These are phyloP conservation scores for Shiraia bambusicola DNA, from an alignment of 2,329 filamentous ascomycete genomes.

Conservation along the genomic window DNA sequence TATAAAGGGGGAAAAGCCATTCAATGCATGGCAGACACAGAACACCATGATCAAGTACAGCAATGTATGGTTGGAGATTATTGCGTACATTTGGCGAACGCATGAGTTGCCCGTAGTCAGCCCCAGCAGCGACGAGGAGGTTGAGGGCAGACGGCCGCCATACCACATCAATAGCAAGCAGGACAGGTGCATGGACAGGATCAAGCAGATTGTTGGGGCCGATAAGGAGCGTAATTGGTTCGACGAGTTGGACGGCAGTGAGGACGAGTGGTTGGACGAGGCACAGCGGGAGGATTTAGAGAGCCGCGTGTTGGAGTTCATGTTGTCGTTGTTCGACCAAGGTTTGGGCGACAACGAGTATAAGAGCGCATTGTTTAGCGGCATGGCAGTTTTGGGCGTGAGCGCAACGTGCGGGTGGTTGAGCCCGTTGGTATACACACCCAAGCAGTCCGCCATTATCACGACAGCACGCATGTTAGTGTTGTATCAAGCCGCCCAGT, in stretches of 20 bases:
- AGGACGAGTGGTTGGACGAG: not conserved
- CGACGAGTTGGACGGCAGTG: not conserved
- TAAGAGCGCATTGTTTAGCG: conserved; percentile 8
- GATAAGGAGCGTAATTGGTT: not conserved
- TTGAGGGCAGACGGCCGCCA: conserved; percentile 1
- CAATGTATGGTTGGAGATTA: conserved; percentile 4
- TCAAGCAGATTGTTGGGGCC: conserved; percentile 1
- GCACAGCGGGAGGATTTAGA: conserved; percentile 4
- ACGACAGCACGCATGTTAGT: conserved; percentile 7
- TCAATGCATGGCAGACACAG: conserved; percentile 2
- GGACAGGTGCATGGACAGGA: conserved; percentile 2
- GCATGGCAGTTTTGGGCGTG: conserved; percentile 8
- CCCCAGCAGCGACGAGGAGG: not conserved
- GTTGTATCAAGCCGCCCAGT: conserved; percentile 2
- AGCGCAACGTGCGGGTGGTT: conserved; percentile 3
- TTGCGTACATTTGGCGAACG: conserved; percentile 8
- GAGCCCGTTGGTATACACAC: conserved; percentile 8
- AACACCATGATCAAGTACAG: conserved; percentile 11
- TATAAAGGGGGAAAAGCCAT: conserved; percentile 3
- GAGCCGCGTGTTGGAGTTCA: conserved; percentile 4
- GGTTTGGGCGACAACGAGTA: conserved; percentile 7
- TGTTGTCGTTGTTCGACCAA: conserved; percentile 9
- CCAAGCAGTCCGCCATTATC: conserved; percentile 3
- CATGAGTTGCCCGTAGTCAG: conserved; percentile 1
- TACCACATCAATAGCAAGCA: conserved; percentile 4